Conservation (phyloP, 805 yeast genomes). For the Wickerhamomyces bovis region DNA sequence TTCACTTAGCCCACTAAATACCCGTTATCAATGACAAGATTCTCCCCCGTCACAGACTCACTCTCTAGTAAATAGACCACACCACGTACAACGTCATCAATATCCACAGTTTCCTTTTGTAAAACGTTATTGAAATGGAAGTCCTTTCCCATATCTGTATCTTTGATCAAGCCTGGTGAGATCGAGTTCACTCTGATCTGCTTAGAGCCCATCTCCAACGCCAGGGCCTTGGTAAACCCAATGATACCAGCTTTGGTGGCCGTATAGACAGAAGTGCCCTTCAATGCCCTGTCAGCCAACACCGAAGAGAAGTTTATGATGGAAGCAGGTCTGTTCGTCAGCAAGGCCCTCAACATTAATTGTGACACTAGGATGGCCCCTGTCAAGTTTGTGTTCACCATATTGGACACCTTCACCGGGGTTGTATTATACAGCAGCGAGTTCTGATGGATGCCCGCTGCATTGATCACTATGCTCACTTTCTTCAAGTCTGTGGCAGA, state of each 20-base stretch:
- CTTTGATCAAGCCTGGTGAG: conserved; percentile 59
- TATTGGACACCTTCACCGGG: conserved; percentile 33
- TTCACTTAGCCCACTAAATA: conserved; percentile 5
- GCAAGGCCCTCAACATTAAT: conserved; percentile 44
- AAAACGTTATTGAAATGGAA: conserved; percentile 16
- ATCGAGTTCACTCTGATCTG: conserved; percentile 58
- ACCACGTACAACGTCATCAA: conserved; percentile 20
- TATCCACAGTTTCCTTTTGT: conserved; percentile 12
- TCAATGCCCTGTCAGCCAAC: conserved; percentile 39
- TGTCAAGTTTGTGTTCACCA: conserved; percentile 50
- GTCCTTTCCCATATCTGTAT: conserved; percentile 51
- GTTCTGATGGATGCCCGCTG: conserved; percentile 59
- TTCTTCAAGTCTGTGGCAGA: conserved; percentile 8
- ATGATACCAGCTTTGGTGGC: conserved; percentile 68
- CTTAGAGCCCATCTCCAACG: conserved; percentile 49
- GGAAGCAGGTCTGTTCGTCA: conserved; percentile 29
- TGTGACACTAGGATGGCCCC: conserved; percentile 59
- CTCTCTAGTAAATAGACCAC: conserved; percentile 19
- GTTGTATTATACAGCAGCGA: conserved; percentile 41
- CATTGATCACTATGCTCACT: conserved; percentile 27
- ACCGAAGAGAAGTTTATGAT: conserved; percentile 67
- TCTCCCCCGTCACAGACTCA: conserved; percentile 26
- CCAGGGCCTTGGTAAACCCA: conserved; percentile 54
- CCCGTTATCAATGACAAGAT: conserved; percentile 27
- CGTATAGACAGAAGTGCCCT: conserved; percentile 62